Base-by-base conservation (phyloP, 345 rosid genomes). In the Bruguiera parviflora region DNA sequence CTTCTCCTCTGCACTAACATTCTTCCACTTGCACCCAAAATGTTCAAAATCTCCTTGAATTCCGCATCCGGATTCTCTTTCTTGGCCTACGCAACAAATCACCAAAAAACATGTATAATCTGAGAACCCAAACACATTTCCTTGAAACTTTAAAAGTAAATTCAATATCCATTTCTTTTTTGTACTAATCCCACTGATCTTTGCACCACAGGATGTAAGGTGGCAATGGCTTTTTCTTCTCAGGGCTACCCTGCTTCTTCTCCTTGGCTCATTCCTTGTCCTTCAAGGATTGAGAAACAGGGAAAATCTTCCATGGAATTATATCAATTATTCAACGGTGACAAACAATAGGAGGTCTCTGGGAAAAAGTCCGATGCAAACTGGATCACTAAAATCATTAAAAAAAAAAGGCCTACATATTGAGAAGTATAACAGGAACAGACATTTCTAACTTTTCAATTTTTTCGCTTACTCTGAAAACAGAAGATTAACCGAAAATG, bases 1-100 rank as follows among this genome's bases (percentile, higher is more conserved):
- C 90, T 88, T 94, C 58, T 91, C 96, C 71, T 88, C 90, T 3
- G 91, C 87, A 61, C 70, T 82, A 19, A 87, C 77, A 29, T 71
- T 77, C 79, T 94, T 94, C 96, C 98, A 94, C 63, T 88, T 94
- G 90, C 83, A 1, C 96, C 98, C 64, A 91, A 46, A 61, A 89
- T 84, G 76, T 79, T 80, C 1, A 91, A 79, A 37, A 91, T 84
- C 55, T 91, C 98, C 76, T 91, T 91, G 77, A 94, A 94, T 47
- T 94, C 97, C 22, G 97, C 96, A 27, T 81, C 81, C 6, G 97
- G 95, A 58, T 87, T 88, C 70, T 89, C 80, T 75, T 89, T 89
- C 87, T 91, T 94, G 28, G 86, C 77, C 88, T 85, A 61, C 35
- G 67, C 4, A 59, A 68, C 57, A 52, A 64, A 58, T n/a, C 16